phyloP scores from a whole-genome alignment of 192 early-diverging fungal genomes.

The Umbelopsis ramanniana region DNA sequence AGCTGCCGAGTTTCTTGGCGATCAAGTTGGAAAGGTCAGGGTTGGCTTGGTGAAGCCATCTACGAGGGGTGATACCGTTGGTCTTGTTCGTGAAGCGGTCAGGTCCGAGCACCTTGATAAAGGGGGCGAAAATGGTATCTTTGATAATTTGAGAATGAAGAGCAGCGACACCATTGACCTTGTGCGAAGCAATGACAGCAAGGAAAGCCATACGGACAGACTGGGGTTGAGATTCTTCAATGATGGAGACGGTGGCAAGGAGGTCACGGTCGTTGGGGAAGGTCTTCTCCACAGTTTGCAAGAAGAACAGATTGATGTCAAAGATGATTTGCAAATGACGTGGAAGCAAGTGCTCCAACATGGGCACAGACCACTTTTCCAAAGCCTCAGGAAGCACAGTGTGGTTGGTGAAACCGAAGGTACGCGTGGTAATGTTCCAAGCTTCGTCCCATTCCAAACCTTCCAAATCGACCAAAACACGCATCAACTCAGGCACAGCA shows the following conservation, averaged over 20 bases:
- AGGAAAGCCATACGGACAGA: slow-evolving; percentile 97
- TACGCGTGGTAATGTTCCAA: slow-evolving; percentile 87
- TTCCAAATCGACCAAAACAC: slow-evolving; percentile 93
- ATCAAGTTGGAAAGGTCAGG: slow-evolving; percentile 85
- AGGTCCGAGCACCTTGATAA: slow-evolving; percentile 84
- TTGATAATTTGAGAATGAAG: slow-evolving; percentile 85
- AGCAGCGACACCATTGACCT: slow-evolving; percentile 95
- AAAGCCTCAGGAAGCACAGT: slow-evolving; percentile 98
- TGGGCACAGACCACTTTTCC: slow-evolving; percentile 97
- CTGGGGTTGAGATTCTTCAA: slow-evolving; percentile 92
- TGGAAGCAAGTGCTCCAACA: slow-evolving; percentile 90
- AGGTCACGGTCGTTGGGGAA: slow-evolving; percentile 89
- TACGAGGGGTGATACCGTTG: slow-evolving; percentile 96
- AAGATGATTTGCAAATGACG: slow-evolving; percentile 99
- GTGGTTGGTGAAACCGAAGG: slow-evolving; percentile 99
- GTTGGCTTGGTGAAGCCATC: slow-evolving; percentile 98
- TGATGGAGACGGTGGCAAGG: slow-evolving; percentile 88
- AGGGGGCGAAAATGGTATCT: slow-evolving; percentile 87
- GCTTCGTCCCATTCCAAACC: slow-evolving; percentile 92
- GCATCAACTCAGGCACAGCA: slow-evolving; percentile 91
- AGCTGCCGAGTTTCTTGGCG: slow-evolving; percentile 74
- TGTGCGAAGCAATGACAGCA: slow-evolving; percentile 93
- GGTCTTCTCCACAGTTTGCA: slow-evolving; percentile 89
- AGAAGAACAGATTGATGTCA: slow-evolving; percentile 98
- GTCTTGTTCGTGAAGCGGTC: slow-evolving; percentile 97